Base-by-base conservation (phyloP, 2,329 filamentous ascomycete genomes). In the Beauveria sp. region DNA sequence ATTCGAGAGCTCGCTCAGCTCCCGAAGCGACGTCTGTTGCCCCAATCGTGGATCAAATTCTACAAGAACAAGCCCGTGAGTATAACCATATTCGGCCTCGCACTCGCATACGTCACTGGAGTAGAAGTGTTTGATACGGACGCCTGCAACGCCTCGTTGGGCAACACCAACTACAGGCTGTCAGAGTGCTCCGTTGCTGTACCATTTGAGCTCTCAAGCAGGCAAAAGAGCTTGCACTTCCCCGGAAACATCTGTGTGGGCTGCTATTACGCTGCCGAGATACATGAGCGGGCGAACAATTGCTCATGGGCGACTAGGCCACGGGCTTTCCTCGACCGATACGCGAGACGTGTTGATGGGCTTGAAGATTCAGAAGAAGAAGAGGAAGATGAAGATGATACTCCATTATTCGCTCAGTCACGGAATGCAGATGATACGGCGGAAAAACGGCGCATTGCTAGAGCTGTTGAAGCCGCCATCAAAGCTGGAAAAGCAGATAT, bases 21-120 rank as follows among this genome's bases (percentile, higher is more conserved):
- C 0, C 66, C 66, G 6, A 67, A 65, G 5, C 61, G 59, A 24
- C 70, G 73, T 1, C 14, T 64, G 0, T 64, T 76, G 1, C 71
- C 74, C 0, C 14, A 51, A 0, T 3, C 28, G 0, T 76, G 72
- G 71, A 65, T 71, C 8, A 26, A 62, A 0, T 52, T 45, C 12
- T 71, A 75, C 46, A 14, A 48, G 0, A 61, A 62, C 1, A 62
- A 56, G 5, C 61, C 62, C 0, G 38, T 75, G 3, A 67, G 69
- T 7, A 5, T 60, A 0, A 59, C 48, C 0, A 63, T 67, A 20
- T 75, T 73, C 56, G 67, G 72, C 18, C 69, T 66, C 51, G 69
- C 69, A 3, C 34, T 75, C 5, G 73, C 72, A 5, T 76, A 71
- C 52, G 50, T 75, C 1, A 68, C 69, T 0, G 74, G 74, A 1